These are phyloP conservation scores for Eucalyptus dawsonii DNA, from an alignment of 345 rosid species.

Conservation along the genomic window DNA sequence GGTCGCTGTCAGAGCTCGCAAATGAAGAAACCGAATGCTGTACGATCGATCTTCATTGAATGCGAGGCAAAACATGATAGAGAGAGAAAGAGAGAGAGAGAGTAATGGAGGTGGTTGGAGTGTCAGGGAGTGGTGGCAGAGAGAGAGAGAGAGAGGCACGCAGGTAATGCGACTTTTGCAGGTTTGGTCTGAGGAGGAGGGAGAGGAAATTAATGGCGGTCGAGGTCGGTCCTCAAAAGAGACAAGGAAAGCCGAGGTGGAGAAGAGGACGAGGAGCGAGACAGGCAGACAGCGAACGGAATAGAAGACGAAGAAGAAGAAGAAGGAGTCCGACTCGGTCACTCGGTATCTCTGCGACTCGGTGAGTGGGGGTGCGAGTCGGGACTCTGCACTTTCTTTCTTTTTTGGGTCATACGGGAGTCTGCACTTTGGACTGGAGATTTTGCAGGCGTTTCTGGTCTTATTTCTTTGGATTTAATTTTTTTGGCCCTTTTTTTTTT, in stretches of 20 bases:
- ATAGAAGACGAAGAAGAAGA: background rate
- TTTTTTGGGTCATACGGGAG: no score
- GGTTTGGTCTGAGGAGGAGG: background rate
- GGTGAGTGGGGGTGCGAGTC: background rate
- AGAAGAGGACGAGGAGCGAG: background rate
- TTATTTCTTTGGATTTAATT: background rate
- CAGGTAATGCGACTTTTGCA: background rate
- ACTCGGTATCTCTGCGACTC: background rate
- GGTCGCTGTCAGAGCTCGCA: background rate
- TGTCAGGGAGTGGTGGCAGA: background rate
- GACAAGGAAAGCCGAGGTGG: background rate
- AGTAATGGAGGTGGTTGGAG: slow-evolving; percentile 10
- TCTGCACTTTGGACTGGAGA: background rate
- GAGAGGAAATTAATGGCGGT: background rate
- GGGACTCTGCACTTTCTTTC: background rate
- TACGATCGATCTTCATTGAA: background rate
- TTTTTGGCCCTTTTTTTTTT: background rate
- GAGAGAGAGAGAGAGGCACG: background rate
- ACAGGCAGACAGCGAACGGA: background rate
- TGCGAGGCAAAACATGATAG: background rate
- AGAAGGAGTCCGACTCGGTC: background rate
- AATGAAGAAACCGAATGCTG: background rate
- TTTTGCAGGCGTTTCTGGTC: background rate
- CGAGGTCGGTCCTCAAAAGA: background rate
- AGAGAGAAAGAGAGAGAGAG: background rate